These are phyloP conservation scores for Planoprotostelium fungivorum DNA, from an alignment of 78 protist genomes.

Conservation along the genomic window DNA sequence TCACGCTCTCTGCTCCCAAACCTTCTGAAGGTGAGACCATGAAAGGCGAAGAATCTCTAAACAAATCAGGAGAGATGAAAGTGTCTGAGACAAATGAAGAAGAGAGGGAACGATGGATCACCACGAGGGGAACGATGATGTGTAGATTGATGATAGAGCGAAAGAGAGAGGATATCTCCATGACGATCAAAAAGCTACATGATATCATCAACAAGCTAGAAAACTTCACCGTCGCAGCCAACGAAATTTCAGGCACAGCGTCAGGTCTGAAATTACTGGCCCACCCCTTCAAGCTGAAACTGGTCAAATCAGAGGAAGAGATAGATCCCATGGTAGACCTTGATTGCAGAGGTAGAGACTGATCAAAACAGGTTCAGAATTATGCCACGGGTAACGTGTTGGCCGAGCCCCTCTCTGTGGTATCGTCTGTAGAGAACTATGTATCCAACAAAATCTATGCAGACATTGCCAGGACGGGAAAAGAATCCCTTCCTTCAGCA, in stretches of 20 bases:
- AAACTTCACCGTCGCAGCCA: conserved; percentile 35
- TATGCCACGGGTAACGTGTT: neutral
- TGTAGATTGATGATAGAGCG: neutral
- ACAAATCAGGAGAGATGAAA: neutral
- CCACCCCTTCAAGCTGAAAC: conserved; percentile 61
- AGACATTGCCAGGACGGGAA: neutral
- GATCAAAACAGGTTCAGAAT: neutral
- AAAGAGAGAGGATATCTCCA: conserved; percentile 5
- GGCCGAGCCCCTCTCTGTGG: neutral
- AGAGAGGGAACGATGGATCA: neutral
- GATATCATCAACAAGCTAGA: conserved; percentile 52
- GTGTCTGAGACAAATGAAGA: neutral
- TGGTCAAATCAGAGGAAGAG: conserved; percentile 7
- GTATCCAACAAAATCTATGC: neutral
- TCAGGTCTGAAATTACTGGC: conserved; percentile 52
- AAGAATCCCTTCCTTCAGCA: no score
- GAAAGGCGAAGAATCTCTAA: no score
- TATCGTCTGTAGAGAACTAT: neutral
- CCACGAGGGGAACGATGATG: neutral
- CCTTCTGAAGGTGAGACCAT: no score
- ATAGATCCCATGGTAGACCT: neutral
- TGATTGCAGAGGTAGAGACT: no score
- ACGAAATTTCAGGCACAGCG: conserved; percentile 45
- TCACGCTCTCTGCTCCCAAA: no score
- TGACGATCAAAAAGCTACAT: conserved; percentile 38